Base-by-base conservation (phyloP, 208 protist species). In the Spongospora subterranea region DNA sequence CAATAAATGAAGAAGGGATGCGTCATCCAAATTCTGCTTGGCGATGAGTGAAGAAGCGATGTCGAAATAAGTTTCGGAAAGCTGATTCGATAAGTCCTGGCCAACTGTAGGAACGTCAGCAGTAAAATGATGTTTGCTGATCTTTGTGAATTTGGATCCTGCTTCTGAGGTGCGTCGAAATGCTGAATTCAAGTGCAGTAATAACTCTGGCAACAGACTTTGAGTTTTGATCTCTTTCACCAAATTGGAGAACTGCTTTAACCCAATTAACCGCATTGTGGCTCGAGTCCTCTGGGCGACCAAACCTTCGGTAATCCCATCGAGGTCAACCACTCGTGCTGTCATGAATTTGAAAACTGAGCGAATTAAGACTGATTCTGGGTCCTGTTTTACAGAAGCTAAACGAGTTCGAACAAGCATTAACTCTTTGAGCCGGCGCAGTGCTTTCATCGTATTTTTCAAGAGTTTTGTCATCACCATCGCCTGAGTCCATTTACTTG, bases 361-460 rank as follows among this genome's bases (percentile, higher is more conserved):
- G 71, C 71, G 71, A 35, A 82, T 82, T n/a, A 82, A 35, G n/a
- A 82, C 71, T 40, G 71, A 82, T 82, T 82, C 71, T 35, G 71
- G 71, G 35, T 82, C 71, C 35, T 82, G 71, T n/a, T 82, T 82
- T 40, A 82, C 71, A 43, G 71, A 82, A 39, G 71, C 71, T 43
- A 82, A 43, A 43, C 71, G 71, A 17, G 71, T 82, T 82, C 71
- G 6, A 45, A 82, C 71, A 39, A 82, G n/a, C 71, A 82, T 82
- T 35, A 82, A n/a, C 71, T 82, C 71, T 43, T 82, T 82, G 6
- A 82, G n/a, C n/a, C 71, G 6, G 6, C 71, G 71, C 6, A 82
- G 71, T 20, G 71, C 71, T 82, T 82, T 82, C 71, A 82, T 82
- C 35, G 71, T 82, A n/a, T 82, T 82, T n/a, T 82, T 82, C 35